Percentiles rank a stretch among this genome's conserved stretches.
Conservation (phyloP, 2,329 filamentous ascomycete species). For the Neurospora sp. region DNA sequence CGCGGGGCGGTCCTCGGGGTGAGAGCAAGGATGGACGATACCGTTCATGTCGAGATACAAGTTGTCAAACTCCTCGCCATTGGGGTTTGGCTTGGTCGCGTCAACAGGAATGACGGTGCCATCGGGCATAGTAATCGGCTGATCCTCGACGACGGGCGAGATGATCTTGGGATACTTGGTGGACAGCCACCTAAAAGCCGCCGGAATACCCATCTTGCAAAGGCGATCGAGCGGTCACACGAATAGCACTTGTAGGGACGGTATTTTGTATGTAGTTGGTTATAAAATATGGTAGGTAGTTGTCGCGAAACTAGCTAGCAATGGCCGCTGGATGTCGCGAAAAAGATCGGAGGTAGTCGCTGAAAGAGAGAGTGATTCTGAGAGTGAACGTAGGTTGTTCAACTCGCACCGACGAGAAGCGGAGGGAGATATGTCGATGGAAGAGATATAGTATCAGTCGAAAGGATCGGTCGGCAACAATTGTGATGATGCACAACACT, state of each 20-base stretch:
- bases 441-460: background rate
- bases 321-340: background rate
- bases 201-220: slow-evolving; percentile 76
- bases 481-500: background rate
- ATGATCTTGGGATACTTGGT: slow-evolving; percentile 98
- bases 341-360: background rate
- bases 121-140: slow-evolving; percentile 68
- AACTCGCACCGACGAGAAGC: background rate
- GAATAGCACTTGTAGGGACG: background rate
- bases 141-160: slow-evolving; percentile 79
- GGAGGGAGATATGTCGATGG: background rate
- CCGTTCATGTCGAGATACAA: slow-evolving; percentile 99
- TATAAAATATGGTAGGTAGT: background rate
- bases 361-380: background rate
- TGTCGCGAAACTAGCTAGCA: background rate
- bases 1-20: slow-evolving; percentile 85
- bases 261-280: background rate
- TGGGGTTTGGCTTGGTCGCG: slow-evolving; percentile 76
- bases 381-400: background rate
- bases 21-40: slow-evolving; percentile 96
- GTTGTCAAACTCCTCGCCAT: slow-evolving; percentile 96
- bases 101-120: slow-evolving; percentile 79
- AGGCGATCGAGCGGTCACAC: slow-evolving; percentile 2
- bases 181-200: slow-evolving; percentile 92
- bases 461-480: background rate